Conservation (phyloP, 1,139 yeast species). For the Nadsonia starkeyi-henricii region DNA sequence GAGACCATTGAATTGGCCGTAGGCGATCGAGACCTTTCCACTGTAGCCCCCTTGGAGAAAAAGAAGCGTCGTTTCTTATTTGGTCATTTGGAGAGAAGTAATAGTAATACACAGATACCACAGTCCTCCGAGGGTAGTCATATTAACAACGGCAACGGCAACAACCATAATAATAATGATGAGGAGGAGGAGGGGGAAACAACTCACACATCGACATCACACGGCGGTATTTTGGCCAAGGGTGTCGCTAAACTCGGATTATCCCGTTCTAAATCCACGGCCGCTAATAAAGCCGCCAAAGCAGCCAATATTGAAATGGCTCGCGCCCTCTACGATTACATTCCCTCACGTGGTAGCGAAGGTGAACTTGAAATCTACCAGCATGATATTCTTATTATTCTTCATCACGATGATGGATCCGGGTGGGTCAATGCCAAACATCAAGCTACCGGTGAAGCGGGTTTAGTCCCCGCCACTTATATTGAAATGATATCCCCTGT, state of each 20-base stretch:
- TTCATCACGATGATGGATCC: constrained; percentile 70
- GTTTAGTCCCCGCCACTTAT: constrained; percentile 82
- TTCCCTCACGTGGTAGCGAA: constrained; percentile 40
- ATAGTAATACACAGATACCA: constrained; percentile 6
- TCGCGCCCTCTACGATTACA: constrained; percentile 53
- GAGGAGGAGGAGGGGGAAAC: constrained; percentile 1
- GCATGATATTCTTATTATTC: constrained; percentile 48
- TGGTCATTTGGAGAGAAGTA: constrained; percentile 12
- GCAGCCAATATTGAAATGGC: constrained; percentile 22
- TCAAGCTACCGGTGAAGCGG: constrained; percentile 36
- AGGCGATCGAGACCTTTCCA: constrained; percentile 36
- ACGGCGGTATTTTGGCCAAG: not conserved
- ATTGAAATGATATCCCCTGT: constrained; percentile 31
- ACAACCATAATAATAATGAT: not conserved
- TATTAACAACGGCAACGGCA: not conserved
- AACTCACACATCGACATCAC: too few species aligned
- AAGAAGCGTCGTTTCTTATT: constrained; percentile 16
- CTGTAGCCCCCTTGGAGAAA: constrained; percentile 22
- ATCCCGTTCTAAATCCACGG: constrained; percentile 4
- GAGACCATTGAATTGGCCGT: constrained; percentile 84
- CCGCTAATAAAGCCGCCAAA: constrained; percentile 10
- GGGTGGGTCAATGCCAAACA: constrained; percentile 71
- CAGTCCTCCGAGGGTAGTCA: not conserved
- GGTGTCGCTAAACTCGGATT: not conserved
- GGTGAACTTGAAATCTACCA: constrained; percentile 56